A percentile compares a stretch with the other conserved stretches of the same genome.
phyloP scores from a whole-genome alignment of 2,329 filamentous ascomycete genomes.

The Stenocarpella maydis region DNA sequence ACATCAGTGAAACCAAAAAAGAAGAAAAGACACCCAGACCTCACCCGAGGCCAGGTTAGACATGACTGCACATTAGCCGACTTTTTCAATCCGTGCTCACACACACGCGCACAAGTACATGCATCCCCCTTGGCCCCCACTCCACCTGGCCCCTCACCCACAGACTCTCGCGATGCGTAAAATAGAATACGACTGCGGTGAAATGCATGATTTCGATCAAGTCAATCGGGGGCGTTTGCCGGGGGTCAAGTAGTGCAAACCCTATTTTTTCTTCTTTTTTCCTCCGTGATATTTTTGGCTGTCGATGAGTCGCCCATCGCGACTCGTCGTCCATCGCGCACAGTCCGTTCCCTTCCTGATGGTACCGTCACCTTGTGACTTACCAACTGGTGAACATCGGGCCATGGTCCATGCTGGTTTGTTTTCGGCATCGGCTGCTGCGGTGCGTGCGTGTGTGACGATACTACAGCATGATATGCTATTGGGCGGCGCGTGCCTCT shows the following conservation, averaged over 20 bases:
- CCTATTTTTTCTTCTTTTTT: not conserved
- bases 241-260: no score
- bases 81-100: constrained; percentile 1
- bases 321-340: not conserved
- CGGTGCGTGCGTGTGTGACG: constrained; percentile 8
- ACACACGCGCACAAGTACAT: not conserved
- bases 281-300: constrained; percentile 18
- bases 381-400: not conserved
- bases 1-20: not conserved
- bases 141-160: constrained; percentile 9
- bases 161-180: constrained; percentile 8
- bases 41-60: not conserved
- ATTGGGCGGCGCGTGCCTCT: constrained; percentile 11
- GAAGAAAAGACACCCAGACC: not conserved
- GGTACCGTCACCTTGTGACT: not conserved
- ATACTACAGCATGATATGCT: not conserved
- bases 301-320: constrained; percentile 16
- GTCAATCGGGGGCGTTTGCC: constrained; percentile 3
- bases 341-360: not conserved
- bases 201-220: no score
- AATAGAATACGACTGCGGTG: constrained; percentile 21
- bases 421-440: not conserved
- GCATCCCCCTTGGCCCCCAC: no score
- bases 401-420: not conserved
- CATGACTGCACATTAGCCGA: constrained; percentile 5